Base-by-base conservation (phyloP, 768 basidiomycete species). In the Mycena venus region DNA sequence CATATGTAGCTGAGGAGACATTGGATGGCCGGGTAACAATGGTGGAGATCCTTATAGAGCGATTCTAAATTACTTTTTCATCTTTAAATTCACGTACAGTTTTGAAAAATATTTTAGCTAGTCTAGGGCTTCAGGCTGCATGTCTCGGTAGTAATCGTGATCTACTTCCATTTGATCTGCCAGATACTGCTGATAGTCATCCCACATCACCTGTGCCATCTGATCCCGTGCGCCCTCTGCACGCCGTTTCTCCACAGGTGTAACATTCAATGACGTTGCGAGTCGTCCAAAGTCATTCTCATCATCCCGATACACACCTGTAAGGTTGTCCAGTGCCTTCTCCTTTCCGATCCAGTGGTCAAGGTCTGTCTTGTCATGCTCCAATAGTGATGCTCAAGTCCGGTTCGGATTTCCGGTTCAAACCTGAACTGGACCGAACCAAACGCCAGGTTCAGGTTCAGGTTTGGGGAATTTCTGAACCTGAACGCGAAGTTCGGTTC, bases 161-260 rank as follows among this genome's bases (percentile, higher is more conserved):
- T 73, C 47, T 32, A 51, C 19, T 12, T 68, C 63, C 56, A 38
- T 70, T 31, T 32, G 55, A 15, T 49, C 67, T 63, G 5, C 59
- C 29, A 70, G 60, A 55, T 64, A 40, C 44, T 53, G 36, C 61
- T 56, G 55, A 73, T 82, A 82, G 56, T 61, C 51, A 12, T 70
- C 62, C 82, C 82, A 83, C 81, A 82, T 82, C 27, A 11, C 73
- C 53, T 77, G 23, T 49, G 82, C 82, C 72, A 81, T 82, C 5
- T 25, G 49, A 75, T 81, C 79, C 15, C 77, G 34, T 8, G 29
- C 47, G 3, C 4, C 49, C 53, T 70, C 71, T 44, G 73, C 78
- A 5, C 31, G 36, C 23, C 38, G 32, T 25, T 73, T 77, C 36
- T 75, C 72, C 36, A 47, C 73, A 23, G n/a, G 17, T 2, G 40